Evolutionary conservation across 768 basidiomycete genomes (phyloP), one percentile per base, ranked within the genome.

Genomic region (Boletus subparvulus): DNA sequence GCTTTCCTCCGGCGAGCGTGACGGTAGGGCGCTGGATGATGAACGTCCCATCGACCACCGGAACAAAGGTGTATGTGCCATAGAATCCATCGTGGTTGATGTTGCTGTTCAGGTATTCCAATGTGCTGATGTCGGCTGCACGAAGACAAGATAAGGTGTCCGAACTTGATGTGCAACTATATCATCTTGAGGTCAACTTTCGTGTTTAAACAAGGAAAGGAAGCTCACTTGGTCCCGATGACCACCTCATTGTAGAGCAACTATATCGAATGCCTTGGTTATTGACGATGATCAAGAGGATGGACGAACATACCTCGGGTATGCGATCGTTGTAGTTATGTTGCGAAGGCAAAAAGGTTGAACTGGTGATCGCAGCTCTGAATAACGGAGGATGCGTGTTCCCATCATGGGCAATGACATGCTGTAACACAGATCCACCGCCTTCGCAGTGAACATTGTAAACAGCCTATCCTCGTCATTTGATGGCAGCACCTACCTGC

Each of bases 311-410:
- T 1, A 36, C 53, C 39, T 50, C 39, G 5, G 53, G 60, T 5
- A 56, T 41, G 33, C 14, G 21, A 33, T 61, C 59, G 0, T 53
- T 48, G 37, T 60, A 42, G 19, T 48, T 13, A 24, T 60, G 60
- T 39, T 60, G 59, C 0, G 52, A 26, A 21, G 51, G 51, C 7
- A 60, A 4, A 32, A 32, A 61, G 16, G 3, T 12, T 0, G 59
- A 61, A 21, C 59, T 60, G 17, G 59, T 45, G 10, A 61, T 61
- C 6, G 47, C 59, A 45, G 42, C 52, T 44, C 21, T 35, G 33
- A 55, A 60, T 19, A 50, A 19, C 9, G 59, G 47, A 21, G 50
- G 51, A 9, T 54, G 59, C 1, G 58, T 60, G 30, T 50, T 49
- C 8, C 50, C 50, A 17, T 45, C 46, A 6, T 60, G 37, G 2